These are phyloP conservation scores for Parachlorella kessleri DNA, from an alignment of 139 green algal genomes.

Conservation along the genomic window DNA sequence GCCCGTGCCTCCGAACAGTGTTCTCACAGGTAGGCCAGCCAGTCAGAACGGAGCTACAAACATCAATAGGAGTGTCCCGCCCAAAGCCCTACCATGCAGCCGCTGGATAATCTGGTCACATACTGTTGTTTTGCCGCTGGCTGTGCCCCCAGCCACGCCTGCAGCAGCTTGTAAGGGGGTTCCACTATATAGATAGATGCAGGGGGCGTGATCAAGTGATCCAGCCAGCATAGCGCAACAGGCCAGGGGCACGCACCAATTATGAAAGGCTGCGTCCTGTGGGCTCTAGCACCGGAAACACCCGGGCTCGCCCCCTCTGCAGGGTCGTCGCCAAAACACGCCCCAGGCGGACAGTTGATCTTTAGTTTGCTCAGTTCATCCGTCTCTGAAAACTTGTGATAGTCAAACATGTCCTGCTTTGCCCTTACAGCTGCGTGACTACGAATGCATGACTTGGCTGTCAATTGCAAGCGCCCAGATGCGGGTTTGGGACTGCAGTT, in stretches of 20 bases:
- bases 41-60: neutral
- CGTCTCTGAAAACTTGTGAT: neutral
- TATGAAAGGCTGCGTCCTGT: constrained; percentile 16
- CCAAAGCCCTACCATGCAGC: constrained; percentile 75
- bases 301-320: neutral
- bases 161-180: too few relatives aligned
- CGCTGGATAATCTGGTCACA: constrained; percentile 94
- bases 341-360: neutral
- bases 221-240: too few relatives aligned
- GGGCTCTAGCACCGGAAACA: too few relatives aligned
- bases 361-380: neutral
- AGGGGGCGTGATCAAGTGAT: too few relatives aligned
- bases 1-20: neutral
- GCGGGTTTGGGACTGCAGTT: neutral
- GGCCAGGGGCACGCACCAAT: too few relatives aligned
- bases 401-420: constrained; percentile 1
- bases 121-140: constrained; percentile 87
- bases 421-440: too few relatives aligned
- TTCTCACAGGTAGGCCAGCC: too few relatives aligned
- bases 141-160: constrained; percentile 28
- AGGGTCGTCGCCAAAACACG: neutral
- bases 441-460: too few relatives aligned
- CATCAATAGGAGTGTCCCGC: too few relatives aligned
- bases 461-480: neutral
- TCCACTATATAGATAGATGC: too few relatives aligned